Evolutionary conservation across 2,329 filamentous ascomycete species (phyloP).

Genomic region (Fusarium circinatum): DNA sequence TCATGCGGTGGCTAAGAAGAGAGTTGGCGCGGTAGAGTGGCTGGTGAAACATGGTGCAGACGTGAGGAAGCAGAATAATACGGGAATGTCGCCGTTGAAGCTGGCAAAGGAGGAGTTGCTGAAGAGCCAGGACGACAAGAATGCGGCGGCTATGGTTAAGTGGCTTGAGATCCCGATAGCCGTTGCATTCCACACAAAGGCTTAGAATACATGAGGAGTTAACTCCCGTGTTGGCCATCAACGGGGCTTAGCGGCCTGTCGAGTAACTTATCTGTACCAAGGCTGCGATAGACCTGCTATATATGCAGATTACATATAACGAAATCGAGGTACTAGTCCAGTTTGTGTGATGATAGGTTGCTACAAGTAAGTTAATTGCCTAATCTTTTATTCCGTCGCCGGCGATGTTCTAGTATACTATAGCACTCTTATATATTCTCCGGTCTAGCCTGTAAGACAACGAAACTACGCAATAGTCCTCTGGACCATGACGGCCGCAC

Average conservation of each 20-base stretch:
- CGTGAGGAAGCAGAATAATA: not conserved
- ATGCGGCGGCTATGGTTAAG: not conserved
- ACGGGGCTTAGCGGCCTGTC: not conserved
- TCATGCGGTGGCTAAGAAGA: not conserved
- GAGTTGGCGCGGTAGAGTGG: not conserved
- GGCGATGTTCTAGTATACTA: not conserved
- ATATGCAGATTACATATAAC: accelerated
- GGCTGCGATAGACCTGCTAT: accelerated
- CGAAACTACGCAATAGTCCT: accelerated
- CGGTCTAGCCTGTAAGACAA: accelerated
- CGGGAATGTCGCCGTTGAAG: not conserved
- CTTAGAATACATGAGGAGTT: accelerated
- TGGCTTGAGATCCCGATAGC: not conserved
- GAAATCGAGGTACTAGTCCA: accelerated
- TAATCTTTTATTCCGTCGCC: accelerated
- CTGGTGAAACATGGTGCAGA: not conserved
- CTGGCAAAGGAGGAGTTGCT: not conserved
- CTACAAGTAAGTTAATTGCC: accelerated
- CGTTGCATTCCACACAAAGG: not conserved
- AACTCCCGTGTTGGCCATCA: accelerated
- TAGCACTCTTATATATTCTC: accelerated
- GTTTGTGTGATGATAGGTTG: accelerated
- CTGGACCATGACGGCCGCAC: accelerated
- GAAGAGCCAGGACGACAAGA: not conserved
- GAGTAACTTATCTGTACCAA: accelerated